phyloP scores from a whole-genome alignment of 345 rosid genomes.

The Streptanthus diversifolius region DNA sequence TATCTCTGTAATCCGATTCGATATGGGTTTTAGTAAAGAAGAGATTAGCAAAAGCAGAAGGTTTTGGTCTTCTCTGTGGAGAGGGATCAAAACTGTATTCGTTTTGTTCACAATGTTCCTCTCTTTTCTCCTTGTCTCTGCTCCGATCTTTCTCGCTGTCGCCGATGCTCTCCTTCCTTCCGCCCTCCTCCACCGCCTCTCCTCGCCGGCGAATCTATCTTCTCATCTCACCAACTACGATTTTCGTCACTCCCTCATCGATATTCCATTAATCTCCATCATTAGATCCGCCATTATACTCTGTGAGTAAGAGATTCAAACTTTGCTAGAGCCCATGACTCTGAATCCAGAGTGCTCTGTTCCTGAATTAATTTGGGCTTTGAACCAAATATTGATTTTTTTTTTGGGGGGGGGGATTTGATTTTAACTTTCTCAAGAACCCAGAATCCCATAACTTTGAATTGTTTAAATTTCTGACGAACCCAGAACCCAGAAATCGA shows the following conservation, averaged over 20 bases:
- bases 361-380: background rate
- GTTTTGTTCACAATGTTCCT: conserved; percentile 66
- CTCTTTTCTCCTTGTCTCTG: conserved; percentile 77
- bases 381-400: no score
- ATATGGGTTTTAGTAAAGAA: conserved; percentile 73
- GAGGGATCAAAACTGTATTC: conserved; percentile 69
- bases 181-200: conserved; percentile 71
- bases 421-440: background rate
- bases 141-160: conserved; percentile 69
- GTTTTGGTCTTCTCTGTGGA: conserved; percentile 38
- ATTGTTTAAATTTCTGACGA: background rate
- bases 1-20: background rate
- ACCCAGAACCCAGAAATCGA: background rate
- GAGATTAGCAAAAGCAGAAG: conserved; percentile 37
- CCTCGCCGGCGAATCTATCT: conserved; percentile 38
- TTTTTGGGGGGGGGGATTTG: background rate
- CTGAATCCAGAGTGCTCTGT: background rate
- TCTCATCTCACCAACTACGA: conserved; percentile 47
- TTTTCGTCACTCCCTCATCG: conserved; percentile 77
- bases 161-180: conserved; percentile 83
- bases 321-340: background rate
- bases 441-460: background rate
- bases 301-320: conserved; percentile 51
- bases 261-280: conserved; percentile 74
- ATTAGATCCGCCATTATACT: conserved; percentile 76